phyloP scores from a whole-genome alignment of 768 basidiomycete genomes.

The Suillus bovinus region DNA sequence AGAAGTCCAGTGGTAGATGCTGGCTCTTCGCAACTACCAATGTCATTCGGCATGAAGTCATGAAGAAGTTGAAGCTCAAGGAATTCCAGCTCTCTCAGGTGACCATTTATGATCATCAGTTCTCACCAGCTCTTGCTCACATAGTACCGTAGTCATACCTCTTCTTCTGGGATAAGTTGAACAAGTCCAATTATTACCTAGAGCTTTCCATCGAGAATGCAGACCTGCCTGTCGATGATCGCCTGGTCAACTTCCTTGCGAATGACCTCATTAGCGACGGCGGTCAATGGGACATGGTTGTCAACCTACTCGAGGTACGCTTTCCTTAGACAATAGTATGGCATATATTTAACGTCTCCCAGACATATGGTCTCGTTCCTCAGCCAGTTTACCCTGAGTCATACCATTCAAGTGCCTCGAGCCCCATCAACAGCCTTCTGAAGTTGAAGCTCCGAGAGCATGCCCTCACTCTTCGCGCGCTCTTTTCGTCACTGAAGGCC shows the following conservation, averaged over 20 bases:
- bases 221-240: slow-evolving; percentile 77
- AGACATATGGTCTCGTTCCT: slow-evolving; percentile 87
- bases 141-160: slow-evolving; percentile 63
- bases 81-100: slow-evolving; percentile 94
- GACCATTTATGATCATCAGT: slow-evolving; percentile 14
- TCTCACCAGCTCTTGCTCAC: slow-evolving; percentile 9
- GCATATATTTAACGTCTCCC: slow-evolving; percentile 13
- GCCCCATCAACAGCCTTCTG: slow-evolving; percentile 73
- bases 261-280: slow-evolving; percentile 84
- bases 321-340: neutral
- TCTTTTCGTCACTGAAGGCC: slow-evolving; percentile 54
- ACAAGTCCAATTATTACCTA: slow-evolving; percentile 88
- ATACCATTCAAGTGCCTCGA: slow-evolving; percentile 73
- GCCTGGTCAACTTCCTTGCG: slow-evolving; percentile 78
- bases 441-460: slow-evolving; percentile 93
- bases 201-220: slow-evolving; percentile 84
- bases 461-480: slow-evolving; percentile 73
- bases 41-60: slow-evolving; percentile 77
- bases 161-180: slow-evolving; percentile 97
- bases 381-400: slow-evolving; percentile 84
- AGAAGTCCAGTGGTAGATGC: slow-evolving; percentile 88
- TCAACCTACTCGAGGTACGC: slow-evolving; percentile 61
- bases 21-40: slow-evolving; percentile 96
- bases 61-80: slow-evolving; percentile 81
- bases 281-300: slow-evolving; percentile 94